phyloP scores from a whole-genome alignment of 2,329 filamentous ascomycete species.

The Incumbomyces delicatus region DNA sequence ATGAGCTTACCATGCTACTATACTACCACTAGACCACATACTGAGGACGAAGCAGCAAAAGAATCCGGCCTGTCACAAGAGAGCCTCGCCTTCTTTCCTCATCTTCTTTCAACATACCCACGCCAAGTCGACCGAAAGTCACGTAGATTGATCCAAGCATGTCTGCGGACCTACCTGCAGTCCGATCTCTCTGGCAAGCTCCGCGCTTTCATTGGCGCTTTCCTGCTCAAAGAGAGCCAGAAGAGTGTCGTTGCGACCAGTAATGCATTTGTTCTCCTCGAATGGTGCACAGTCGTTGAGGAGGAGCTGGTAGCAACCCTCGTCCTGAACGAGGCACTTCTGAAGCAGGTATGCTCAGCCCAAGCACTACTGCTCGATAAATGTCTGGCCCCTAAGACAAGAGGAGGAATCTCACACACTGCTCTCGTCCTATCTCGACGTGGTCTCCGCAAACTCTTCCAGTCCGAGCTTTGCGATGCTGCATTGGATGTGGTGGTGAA shows the following conservation, averaged over 20 bases:
- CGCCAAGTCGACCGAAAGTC: conserved; percentile 80
- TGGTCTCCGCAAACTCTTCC: conserved; percentile 65
- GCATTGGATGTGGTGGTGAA: conserved; percentile 54
- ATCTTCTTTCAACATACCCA: conserved; percentile 79
- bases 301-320: conserved; percentile 55
- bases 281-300: conserved; percentile 78
- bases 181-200: conserved; percentile 2
- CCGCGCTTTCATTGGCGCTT: conserved; percentile 43
- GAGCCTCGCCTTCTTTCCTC: conserved; percentile 50
- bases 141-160: conserved; percentile 70
- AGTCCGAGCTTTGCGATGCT: conserved; percentile 47
- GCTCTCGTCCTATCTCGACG: conserved; percentile 70
- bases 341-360: conserved; percentile 54
- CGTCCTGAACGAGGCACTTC: conserved; percentile 46
- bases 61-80: conserved; percentile 25
- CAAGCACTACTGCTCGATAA: conserved; percentile 68
- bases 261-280: conserved; percentile 78
- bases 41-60: conserved; percentile 7
- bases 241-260: conserved; percentile 68
- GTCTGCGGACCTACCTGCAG: conserved; percentile 56
- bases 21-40: neutral
- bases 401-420: conserved; percentile 57
- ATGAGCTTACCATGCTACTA: neutral
- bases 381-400: conserved; percentile 58
- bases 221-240: conserved; percentile 60